Percentiles rank a stretch among this genome's conserved stretches.
phyloP scores from a whole-genome alignment of 148 eudicot species.

The Camellia granthamiana region DNA sequence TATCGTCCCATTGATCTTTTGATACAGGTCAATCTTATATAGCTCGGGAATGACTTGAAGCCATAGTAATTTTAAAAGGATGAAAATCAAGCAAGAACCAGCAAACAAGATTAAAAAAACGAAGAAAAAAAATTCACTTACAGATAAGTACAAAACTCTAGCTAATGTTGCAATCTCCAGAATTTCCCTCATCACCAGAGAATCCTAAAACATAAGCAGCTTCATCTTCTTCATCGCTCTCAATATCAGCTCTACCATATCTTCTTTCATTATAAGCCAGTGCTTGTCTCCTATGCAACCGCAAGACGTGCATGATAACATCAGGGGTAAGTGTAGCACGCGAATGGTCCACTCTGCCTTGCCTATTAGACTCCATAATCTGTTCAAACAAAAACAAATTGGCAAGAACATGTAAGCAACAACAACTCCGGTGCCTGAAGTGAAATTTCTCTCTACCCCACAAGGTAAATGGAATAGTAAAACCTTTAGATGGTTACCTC shows the following conservation, averaged over 20 bases:
- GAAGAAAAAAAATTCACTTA: neutral
- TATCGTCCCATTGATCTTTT: neutral
- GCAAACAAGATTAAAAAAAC: neutral
- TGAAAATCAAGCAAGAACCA: conserved; percentile 11
- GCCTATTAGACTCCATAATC: conserved; percentile 63
- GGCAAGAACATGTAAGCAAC: neutral
- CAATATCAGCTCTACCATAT: conserved; percentile 36
- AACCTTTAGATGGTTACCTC: conserved; percentile 37
- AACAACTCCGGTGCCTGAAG: neutral
- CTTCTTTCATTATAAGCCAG: conserved; percentile 46
- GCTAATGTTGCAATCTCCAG: conserved; percentile 60
- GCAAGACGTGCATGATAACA: conserved; percentile 72
- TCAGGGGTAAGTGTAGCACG: conserved; percentile 60
- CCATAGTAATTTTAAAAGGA: neutral
- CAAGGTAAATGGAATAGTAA: neutral
- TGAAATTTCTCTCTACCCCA: neutral
- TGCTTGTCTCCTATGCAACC: conserved; percentile 67
- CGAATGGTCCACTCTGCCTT: conserved; percentile 60
- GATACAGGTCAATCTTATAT: neutral
- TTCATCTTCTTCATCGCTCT: conserved; percentile 52
- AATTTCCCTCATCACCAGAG: conserved; percentile 42
- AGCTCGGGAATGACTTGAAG: neutral
- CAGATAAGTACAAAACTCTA: conserved; percentile 24
- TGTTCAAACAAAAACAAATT: conserved; percentile 20
- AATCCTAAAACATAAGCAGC: conserved; percentile 43